A percentile compares a stretch with the other conserved stretches of the same genome.
Conservation (phyloP, 176 grass and related monocot genomes). For the Oryza glumipatula region DNA sequence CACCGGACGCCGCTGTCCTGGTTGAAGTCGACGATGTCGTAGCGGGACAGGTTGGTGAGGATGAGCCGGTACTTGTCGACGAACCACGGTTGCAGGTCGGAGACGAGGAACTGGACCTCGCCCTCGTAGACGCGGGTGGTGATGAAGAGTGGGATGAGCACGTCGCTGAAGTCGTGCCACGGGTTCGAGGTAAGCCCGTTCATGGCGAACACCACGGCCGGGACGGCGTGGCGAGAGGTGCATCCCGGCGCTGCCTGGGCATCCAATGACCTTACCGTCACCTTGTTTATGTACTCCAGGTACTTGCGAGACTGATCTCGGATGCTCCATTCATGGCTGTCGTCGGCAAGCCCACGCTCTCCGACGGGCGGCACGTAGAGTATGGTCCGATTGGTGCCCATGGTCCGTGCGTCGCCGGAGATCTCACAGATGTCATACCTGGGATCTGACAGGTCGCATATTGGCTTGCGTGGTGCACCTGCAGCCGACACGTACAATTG, state of each 20-base stretch:
- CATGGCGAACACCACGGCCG: slow-evolving; percentile 63
- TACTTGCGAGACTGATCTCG: slow-evolving; percentile 68
- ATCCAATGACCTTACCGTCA: slow-evolving; percentile 51
- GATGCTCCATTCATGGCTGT: slow-evolving; percentile 61
- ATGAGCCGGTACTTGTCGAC: slow-evolving; percentile 60
- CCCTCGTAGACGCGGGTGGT: slow-evolving; percentile 52
- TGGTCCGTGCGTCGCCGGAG: slow-evolving; percentile 54
- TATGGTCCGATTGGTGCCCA: slow-evolving; percentile 50
- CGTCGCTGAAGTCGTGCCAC: slow-evolving; percentile 82
- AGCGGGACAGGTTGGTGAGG: slow-evolving; percentile 51
- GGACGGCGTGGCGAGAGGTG: slow-evolving; percentile 48
- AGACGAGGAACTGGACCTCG: slow-evolving; percentile 71
- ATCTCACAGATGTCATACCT: slow-evolving; percentile 65
- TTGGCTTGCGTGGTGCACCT: slow-evolving; percentile 48
- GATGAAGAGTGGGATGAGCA: slow-evolving; percentile 69
- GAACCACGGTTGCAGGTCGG: slow-evolving; percentile 66
- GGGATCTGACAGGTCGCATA: slow-evolving; percentile 62
- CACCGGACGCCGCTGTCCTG: slow-evolving; percentile 52
- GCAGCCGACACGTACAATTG: not conserved
- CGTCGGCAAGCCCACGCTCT: not conserved
- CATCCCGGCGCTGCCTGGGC: slow-evolving; percentile 49
- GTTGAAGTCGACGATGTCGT: slow-evolving; percentile 64
- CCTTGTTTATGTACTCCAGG: slow-evolving; percentile 46
- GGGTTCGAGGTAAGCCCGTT: slow-evolving; percentile 69
- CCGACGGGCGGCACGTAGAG: slow-evolving; percentile 39